Evolutionary conservation across 805 yeast species (phyloP).

Genomic region (Saccharomycopsis sp.): DNA sequence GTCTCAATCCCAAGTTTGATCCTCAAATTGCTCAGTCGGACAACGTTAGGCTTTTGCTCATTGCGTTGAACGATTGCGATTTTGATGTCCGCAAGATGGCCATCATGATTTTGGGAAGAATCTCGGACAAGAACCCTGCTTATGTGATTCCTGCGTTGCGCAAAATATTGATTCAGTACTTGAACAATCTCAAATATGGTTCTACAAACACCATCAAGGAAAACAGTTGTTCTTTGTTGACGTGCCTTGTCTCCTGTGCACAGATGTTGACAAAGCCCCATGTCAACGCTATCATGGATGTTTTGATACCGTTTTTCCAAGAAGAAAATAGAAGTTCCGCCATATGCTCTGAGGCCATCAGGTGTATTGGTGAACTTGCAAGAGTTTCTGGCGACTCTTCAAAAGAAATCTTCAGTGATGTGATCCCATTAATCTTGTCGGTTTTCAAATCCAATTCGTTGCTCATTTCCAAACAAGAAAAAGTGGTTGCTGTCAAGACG

Average conservation of each 20-base stretch:
- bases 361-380: slow-evolving; percentile 83
- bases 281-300: slow-evolving; percentile 82
- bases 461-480: slow-evolving; percentile 52
- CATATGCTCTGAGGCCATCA: slow-evolving; percentile 78
- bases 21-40: slow-evolving; percentile 93
- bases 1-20: slow-evolving; percentile 70
- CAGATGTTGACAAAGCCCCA: slow-evolving; percentile 83
- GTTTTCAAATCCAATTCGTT: slow-evolving; percentile 83
- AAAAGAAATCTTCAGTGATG: slow-evolving; percentile 54
- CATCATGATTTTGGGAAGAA: slow-evolving; percentile 69
- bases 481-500: slow-evolving; percentile 84
- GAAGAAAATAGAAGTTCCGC: slow-evolving; percentile 65
- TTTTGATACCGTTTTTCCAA: slow-evolving; percentile 51
- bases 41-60: slow-evolving; percentile 72
- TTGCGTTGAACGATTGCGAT: slow-evolving; percentile 85
- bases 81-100: slow-evolving; percentile 77
- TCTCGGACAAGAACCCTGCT: slow-evolving; percentile 85
- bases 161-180: slow-evolving; percentile 72
- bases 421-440: slow-evolving; percentile 83
- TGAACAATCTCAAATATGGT: slow-evolving; percentile 80
- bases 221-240: slow-evolving; percentile 70
- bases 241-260: slow-evolving; percentile 68
- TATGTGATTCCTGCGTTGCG: slow-evolving; percentile 89
- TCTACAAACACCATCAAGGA: slow-evolving; percentile 70
- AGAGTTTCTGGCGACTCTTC: slow-evolving; percentile 84